These are phyloP conservation scores for Pseudocercospora vitis DNA, from an alignment of 2,329 filamentous ascomycete species.

Conservation along the genomic window DNA sequence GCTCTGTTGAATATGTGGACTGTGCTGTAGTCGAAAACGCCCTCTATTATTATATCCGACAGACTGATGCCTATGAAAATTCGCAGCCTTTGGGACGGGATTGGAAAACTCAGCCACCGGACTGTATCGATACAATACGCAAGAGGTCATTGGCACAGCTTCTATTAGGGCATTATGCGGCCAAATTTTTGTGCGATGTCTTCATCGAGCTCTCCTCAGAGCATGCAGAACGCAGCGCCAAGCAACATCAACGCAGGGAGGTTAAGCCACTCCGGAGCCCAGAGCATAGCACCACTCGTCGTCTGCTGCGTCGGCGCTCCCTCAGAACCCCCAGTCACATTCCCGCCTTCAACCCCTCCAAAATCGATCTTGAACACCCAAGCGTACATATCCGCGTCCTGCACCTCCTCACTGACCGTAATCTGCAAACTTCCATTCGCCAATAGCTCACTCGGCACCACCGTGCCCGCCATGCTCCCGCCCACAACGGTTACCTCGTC, in stretches of 20 bases:
- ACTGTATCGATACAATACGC: too few relatives aligned
- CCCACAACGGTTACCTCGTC: constrained; percentile 51
- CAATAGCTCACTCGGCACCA: constrained; percentile 32
- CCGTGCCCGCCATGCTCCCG: constrained; percentile 33
- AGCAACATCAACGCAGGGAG: constrained; percentile 2
- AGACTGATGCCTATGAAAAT: too few relatives aligned
- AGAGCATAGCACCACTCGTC: constrained; percentile 2
- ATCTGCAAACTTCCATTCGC: constrained; percentile 38
- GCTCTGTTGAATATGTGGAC: too few relatives aligned
- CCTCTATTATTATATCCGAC: too few relatives aligned
- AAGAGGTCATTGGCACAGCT: too few relatives aligned
- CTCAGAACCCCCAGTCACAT: background rate
- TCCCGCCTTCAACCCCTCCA: constrained; percentile 8
- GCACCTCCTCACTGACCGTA: constrained; percentile 38
- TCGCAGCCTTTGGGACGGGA: too few relatives aligned
- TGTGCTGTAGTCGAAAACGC: too few relatives aligned
- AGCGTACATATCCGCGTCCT: constrained; percentile 41
- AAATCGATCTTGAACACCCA: constrained; percentile 47
- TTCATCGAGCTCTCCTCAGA: too few relatives aligned
- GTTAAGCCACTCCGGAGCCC: background rate
- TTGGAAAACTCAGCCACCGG: too few relatives aligned
- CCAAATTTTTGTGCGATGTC: too few relatives aligned
- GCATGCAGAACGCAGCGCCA: constrained; percentile 6
- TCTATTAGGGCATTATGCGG: too few relatives aligned
- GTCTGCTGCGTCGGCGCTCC: constrained; percentile 6